phyloP scores from a whole-genome alignment of 805 yeast genomes.

The Monosporozyma aerobia region DNA sequence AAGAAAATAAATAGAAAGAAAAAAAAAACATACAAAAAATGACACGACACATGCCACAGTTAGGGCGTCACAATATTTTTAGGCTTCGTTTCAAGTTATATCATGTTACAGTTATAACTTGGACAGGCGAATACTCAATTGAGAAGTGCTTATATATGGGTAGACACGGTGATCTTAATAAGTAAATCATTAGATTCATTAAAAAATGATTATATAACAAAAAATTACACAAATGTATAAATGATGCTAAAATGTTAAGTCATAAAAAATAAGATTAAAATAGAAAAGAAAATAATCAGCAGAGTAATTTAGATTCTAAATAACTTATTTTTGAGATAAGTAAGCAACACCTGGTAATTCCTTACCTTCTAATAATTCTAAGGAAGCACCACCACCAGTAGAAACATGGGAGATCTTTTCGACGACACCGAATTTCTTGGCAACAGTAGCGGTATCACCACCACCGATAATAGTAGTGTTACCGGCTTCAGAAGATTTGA shows the following conservation, averaged over 20 bases:
- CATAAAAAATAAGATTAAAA: background rate
- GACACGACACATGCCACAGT: background rate
- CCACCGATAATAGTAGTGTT: slow-evolving; percentile 94
- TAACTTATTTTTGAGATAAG: slow-evolving; percentile 54
- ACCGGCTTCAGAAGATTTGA: slow-evolving; percentile 77
- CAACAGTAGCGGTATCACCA: slow-evolving; percentile 99
- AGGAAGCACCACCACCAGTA: slow-evolving; percentile 99
- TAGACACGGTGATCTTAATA: background rate
- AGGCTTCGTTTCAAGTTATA: background rate
- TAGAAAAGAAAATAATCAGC: background rate
- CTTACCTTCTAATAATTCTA: slow-evolving; percentile 98
- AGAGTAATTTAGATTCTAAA: background rate
- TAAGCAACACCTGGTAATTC: slow-evolving; percentile 96
- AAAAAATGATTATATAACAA: background rate
- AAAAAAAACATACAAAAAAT: background rate
- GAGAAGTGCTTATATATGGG: no score
- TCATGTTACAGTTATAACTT: background rate
- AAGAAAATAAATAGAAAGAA: background rate
- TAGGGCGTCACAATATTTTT: background rate
- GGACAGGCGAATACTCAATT: no score
- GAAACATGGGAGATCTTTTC: slow-evolving; percentile 97
- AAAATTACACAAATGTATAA: background rate
- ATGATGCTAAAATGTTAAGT: background rate
- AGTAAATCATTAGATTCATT: background rate
- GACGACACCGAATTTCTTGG: slow-evolving; percentile 95